Conservation (phyloP, 805 yeast species). For the Priceomyces fermenticarens region DNA sequence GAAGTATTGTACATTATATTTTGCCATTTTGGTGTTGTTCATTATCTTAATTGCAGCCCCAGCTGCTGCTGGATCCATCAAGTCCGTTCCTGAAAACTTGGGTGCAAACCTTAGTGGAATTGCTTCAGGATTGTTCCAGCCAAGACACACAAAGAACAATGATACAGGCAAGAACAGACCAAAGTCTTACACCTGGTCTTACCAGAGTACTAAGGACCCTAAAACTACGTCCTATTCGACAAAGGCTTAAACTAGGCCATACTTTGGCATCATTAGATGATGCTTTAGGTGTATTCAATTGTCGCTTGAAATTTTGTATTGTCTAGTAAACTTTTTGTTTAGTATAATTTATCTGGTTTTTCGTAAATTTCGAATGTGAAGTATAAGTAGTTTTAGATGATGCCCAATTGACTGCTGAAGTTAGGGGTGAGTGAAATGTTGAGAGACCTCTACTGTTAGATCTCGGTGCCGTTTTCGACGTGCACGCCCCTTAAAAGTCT, state of each 20-base stretch:
- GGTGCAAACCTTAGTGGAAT: conserved; percentile 27
- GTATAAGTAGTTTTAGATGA: conserved; percentile 1
- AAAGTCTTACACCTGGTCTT: conserved; percentile 32
- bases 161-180: conserved; percentile 68
- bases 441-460: too few species aligned
- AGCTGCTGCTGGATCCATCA: conserved; percentile 69
- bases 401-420: not conserved
- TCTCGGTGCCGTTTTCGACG: too few species aligned
- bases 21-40: conserved; percentile 64
- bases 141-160: conserved; percentile 74
- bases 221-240: conserved; percentile 13
- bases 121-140: conserved; percentile 79
- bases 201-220: conserved; percentile 40
- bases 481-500: too few species aligned
- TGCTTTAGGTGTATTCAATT: too few species aligned
- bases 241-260: conserved; percentile 33
- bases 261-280: too few species aligned
- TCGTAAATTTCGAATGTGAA: not conserved
- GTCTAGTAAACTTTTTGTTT: conserved; percentile 1
- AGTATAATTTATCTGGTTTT: conserved; percentile 1
- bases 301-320: not conserved
- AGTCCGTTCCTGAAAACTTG: conserved; percentile 30
- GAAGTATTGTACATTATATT: conserved; percentile 83
- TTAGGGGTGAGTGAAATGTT: too few species aligned
- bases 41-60: conserved; percentile 85